Evolutionary conservation across 768 basidiomycete genomes (phyloP).

Genomic region (Sporobolomyces phaffii): DNA sequence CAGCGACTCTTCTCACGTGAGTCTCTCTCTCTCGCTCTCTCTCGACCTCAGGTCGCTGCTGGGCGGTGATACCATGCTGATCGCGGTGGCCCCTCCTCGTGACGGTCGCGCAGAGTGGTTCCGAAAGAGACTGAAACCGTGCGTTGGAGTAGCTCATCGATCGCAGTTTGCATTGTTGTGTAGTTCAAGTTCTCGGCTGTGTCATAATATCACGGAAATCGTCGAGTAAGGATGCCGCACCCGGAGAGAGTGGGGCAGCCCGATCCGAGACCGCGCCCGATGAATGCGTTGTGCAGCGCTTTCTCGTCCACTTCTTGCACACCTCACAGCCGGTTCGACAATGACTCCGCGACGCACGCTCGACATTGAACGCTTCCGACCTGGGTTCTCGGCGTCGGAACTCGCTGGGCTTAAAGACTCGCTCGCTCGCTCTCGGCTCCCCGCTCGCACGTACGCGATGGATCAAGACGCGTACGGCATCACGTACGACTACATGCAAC

Average conservation of each 20-base stretch:
- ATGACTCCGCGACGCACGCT: slow-evolving; percentile 16
- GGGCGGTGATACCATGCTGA: too few species aligned
- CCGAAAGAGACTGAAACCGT: not conserved
- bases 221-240: too few species aligned
- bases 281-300: not conserved
- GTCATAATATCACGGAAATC: too few species aligned
- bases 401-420: not conserved
- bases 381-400: slow-evolving; percentile 7
- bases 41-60: too few species aligned
- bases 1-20: slow-evolving; percentile 19
- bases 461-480: slow-evolving; percentile 20
- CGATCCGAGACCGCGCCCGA: too few species aligned
- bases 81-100: too few species aligned
- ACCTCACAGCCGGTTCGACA: not conserved
- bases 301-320: not conserved
- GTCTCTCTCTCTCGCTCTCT: not conserved
- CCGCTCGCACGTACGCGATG: slow-evolving; percentile 13
- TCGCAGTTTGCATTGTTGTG: too few species aligned
- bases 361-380: slow-evolving; percentile 17
- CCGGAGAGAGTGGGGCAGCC: too few species aligned
- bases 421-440: slow-evolving; percentile 2
- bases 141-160: too few species aligned
- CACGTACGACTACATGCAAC: slow-evolving; percentile 15
- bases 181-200: too few species aligned
- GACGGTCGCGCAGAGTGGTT: not conserved